Evolutionary conservation across 495 filamentous ascomycete species (phyloP), one percentile per base, ranked within the genome.

Genomic region (Extremus antarcticus): DNA sequence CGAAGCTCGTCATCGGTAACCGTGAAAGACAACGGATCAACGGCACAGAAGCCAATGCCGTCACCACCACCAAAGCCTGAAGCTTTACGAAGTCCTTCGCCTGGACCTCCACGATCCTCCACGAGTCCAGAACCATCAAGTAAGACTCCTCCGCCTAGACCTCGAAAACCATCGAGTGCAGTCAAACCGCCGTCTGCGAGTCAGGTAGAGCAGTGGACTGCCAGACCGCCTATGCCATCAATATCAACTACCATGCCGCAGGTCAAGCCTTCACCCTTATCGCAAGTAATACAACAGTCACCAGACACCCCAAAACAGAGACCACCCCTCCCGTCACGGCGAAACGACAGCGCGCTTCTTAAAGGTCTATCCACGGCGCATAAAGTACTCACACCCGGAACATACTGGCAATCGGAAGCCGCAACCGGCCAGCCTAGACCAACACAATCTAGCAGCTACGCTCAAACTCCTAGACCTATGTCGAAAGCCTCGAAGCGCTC

Each of bases 11-110:
- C 22, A 9, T 1, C 46, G 21, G 16, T 32, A n/a, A 24, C 23
- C n/a, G 41, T n/a, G 2, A 20, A 20, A 25, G 25, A 25, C 3
- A 57, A 60, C 20, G 57, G 47, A 3, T 43, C 2, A 3, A 20
- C 54, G 40, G 13, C n/a, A 13, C 25, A 46, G 2, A 63, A 63
- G 46, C 46, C 61, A 1, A 58, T 63, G 16, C 67, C 67, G 17
- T 55, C 54, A 11, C 67, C 59, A 10, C 68, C 69, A 16, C 61
- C 59, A 15, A 71, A 71, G 53, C 69, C 69, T 22, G 35, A 53
- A 17, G 56, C 63, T 9, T 51, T 71, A 35, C 64, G 69, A 15
- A 70, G 66, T 53, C 41, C 62, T 15, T 70, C 66, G 25, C 51
- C 54, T n/a, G 51, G 19, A 24, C 23, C 32, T 7, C 53, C 45